Conservation (phyloP, 2,329 filamentous ascomycete genomes). For the Clonostachys byssicola region DNA sequence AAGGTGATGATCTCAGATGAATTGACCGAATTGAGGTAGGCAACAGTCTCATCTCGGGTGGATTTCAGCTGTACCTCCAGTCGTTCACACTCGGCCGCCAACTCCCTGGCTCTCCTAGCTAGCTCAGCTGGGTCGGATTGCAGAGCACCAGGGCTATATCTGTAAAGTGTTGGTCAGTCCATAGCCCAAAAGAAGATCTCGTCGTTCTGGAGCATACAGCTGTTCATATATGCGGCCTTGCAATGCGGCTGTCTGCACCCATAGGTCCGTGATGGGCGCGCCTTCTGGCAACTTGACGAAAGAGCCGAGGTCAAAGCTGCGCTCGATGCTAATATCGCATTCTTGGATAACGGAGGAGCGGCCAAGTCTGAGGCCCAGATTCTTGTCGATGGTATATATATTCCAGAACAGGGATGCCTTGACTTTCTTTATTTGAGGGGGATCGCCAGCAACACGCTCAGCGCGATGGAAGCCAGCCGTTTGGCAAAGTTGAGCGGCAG, state of each 20-base stretch:
- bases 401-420: slow-evolving; percentile 43
- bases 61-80: slow-evolving; percentile 28
- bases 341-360: slow-evolving; percentile 54
- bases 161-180: slow-evolving; percentile 10
- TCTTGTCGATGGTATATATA: slow-evolving; percentile 54
- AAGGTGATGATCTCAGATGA: slow-evolving; percentile 34
- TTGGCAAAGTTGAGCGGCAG: slow-evolving; percentile 56
- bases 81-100: slow-evolving; percentile 29
- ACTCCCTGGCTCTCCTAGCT: slow-evolving; percentile 27
- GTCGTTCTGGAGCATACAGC: slow-evolving; percentile 16
- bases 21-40: slow-evolving; percentile 28
- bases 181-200: background rate
- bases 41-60: slow-evolving; percentile 25
- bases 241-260: slow-evolving; percentile 51
- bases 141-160: slow-evolving; percentile 46
- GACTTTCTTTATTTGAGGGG: slow-evolving; percentile 21
- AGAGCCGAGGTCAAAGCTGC: slow-evolving; percentile 36
- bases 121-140: slow-evolving; percentile 31
- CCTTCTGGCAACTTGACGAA: slow-evolving; percentile 16
- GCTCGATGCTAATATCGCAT: slow-evolving; percentile 51
- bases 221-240: slow-evolving; percentile 57
- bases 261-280: slow-evolving; percentile 39
- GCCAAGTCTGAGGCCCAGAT: slow-evolving; percentile 54
- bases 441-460: slow-evolving; percentile 23
- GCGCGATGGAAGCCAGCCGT: slow-evolving; percentile 57